Base-by-base conservation (phyloP, 345 rosid genomes). In the Camelina laxa region DNA sequence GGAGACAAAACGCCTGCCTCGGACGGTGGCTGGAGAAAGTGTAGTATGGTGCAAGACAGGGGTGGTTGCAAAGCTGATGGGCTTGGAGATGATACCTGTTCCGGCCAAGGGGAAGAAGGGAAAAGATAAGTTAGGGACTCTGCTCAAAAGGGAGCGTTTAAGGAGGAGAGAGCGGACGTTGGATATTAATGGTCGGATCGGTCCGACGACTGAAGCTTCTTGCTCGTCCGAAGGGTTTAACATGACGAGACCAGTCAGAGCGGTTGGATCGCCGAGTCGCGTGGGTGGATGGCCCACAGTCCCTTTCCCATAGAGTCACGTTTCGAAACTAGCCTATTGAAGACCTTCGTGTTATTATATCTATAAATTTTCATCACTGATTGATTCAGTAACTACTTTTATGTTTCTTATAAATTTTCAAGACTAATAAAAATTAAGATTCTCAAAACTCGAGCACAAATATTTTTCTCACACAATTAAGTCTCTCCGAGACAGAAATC, bases 21-120 rank as follows among this genome's bases (percentile, higher is more conserved):
- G 63, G 38, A 78, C 67, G 5, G 59, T 85, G 57, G 88, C 79
- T 1, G 94, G 91, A 42, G 87, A 88, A 70, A 85, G 64, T 11
- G 97, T 91, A 78, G 70, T 86, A 3, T 93, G 97, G 98, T 88
- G 98, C 83, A 81, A 89, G 48, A 90, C 98, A 5, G 96, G 98
- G n/a, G 91, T 93, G 72, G 85, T 93, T 17, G 92, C 96, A 0
- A 94, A 88, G 83, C 72, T 94, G 70, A 94, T 89, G 98, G 98
- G 97, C 2, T 81, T 94, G 2, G 98, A 94, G 19, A 85, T 86
- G n/a, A 79, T 89, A 70, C 98, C 96, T 4, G 85, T 91, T 54
- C 85, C 91, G 5, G 59, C 77, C 11, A 73, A 49, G 60, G 81
- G 74, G 19, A 79, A 74, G 35, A 50, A 7, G 36, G 57, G 45